Evolutionary conservation across 2,329 filamentous ascomycete species (phyloP).

Genomic region (Scedosporium dehoogii): DNA sequence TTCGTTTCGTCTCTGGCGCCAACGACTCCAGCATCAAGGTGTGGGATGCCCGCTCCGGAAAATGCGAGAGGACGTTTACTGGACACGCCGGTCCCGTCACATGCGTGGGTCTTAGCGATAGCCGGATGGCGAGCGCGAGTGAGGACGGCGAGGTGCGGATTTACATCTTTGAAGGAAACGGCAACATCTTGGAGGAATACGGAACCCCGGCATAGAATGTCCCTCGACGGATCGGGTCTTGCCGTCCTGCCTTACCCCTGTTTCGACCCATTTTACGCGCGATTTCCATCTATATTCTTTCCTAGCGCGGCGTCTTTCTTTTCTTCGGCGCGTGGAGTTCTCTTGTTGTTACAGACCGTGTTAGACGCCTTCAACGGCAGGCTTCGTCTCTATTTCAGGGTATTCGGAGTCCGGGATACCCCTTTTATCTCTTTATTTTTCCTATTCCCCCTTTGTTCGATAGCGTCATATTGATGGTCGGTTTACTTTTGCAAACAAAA

Average conservation of each 20-base stretch:
- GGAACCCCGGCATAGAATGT: slow-evolving; percentile 38
- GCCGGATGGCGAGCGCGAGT: slow-evolving; percentile 79
- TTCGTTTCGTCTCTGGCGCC: slow-evolving; percentile 79
- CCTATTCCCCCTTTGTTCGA: too few relatives aligned
- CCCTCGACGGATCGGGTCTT: neutral
- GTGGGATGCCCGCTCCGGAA: slow-evolving; percentile 87
- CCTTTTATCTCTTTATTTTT: too few relatives aligned
- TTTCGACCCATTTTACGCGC: too few relatives aligned
- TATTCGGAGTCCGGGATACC: too few relatives aligned
- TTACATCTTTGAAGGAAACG: slow-evolving; percentile 59
- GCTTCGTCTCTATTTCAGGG: too few relatives aligned
- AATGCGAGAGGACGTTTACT: slow-evolving; percentile 85
- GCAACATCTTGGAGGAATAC: slow-evolving; percentile 32
- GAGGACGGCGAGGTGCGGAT: slow-evolving; percentile 88
- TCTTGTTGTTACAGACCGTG: too few relatives aligned
- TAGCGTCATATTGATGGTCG: too few relatives aligned
- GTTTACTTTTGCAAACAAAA: too few relatives aligned
- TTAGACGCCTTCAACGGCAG: too few relatives aligned
- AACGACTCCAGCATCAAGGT: slow-evolving; percentile 91
- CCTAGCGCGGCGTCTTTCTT: too few relatives aligned
- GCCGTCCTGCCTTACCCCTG: neutral
- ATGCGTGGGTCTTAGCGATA: slow-evolving; percentile 84
- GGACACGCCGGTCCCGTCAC: slow-evolving; percentile 88
- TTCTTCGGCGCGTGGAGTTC: too few relatives aligned
- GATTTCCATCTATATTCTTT: too few relatives aligned